Base-by-base conservation (phyloP, 2,329 filamentous ascomycete species). In the Juglanconis sp. region DNA sequence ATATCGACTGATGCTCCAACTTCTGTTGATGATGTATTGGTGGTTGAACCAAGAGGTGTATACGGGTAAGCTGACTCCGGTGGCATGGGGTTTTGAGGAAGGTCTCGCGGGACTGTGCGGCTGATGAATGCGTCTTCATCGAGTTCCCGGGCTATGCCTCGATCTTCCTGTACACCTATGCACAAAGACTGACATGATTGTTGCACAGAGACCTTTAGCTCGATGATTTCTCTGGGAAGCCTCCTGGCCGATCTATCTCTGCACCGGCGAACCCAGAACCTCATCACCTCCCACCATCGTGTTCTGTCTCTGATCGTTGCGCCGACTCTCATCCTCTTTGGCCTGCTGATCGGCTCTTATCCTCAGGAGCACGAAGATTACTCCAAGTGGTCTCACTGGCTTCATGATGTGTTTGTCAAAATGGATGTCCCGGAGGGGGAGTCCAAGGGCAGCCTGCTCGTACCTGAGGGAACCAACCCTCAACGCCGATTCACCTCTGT, bases 201-300 rank as follows among this genome's bases (percentile, higher is more conserved):
- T 13, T 38, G 36, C 36, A 38, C 56, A 81, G 80, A 83, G 75
- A 83, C 80, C 0, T 82, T 83, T 63, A 79, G 80, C 61, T 75
- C 77, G 60, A 79, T 81, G 67, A 77, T 81, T 47, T 72, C 80
- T 17, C 81, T 78, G 59, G 80, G 80, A 40, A 79, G 81, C 60
- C 73, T 83, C 54, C 74, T 83, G 40, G 79, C 77, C 65, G 80
- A 83, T 62, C 70, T 82, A 35, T 76, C 79, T 6, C 78, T 80
- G 61, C 73, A 80, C 62, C 70, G 74, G 4, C 66, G 71, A 6
- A 77, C 78, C 59, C 79, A 80, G 55, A 72, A 74, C 57, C 79
- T 79, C 60, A 68, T 81, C 58, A 68, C 77, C 44, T 68, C 69
- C 7, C 76, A 77, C 63, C 74, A 74, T 36, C 74, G 72, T 56